phyloP scores from a whole-genome alignment of 306 rosid species.

The Mimosa pudica region DNA sequence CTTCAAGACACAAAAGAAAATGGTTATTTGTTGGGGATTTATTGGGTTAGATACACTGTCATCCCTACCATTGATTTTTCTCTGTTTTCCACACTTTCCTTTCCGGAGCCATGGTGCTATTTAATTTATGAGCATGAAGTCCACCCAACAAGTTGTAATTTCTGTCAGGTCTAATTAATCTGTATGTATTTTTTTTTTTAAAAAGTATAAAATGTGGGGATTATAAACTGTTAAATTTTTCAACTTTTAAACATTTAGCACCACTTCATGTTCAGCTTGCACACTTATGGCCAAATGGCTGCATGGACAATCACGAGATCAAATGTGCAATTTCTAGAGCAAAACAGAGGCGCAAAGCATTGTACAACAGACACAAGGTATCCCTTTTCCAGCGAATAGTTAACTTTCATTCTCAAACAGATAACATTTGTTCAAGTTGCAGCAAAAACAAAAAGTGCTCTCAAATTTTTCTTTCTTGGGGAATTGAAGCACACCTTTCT shows the following conservation, averaged over 20 bases:
- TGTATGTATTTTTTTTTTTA: neutral
- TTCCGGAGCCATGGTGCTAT: slow-evolving; percentile 26
- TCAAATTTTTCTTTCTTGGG: neutral
- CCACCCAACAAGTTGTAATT: neutral
- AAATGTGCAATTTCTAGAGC: slow-evolving; percentile 90
- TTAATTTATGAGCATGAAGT: slow-evolving; percentile 1
- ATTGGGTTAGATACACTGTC: slow-evolving; percentile 13
- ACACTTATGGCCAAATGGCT: slow-evolving; percentile 87
- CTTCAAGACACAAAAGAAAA: neutral
- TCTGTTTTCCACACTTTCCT: slow-evolving; percentile 11
- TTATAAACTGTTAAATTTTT: neutral
- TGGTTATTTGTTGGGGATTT: slow-evolving; percentile 7
- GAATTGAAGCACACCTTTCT: neutral
- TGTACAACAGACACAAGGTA: slow-evolving; percentile 73
- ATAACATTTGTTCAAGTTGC: slow-evolving; percentile 5
- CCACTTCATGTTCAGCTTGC: slow-evolving; percentile 71
- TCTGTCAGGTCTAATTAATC: slow-evolving; percentile 15
- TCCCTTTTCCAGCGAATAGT: slow-evolving; percentile 25
- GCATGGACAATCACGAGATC: slow-evolving; percentile 97
- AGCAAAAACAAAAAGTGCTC: slow-evolving; percentile 6
- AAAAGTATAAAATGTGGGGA: neutral
- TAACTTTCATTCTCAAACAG: slow-evolving; percentile 15
- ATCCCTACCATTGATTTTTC: slow-evolving; percentile 2
- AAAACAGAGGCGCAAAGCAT: slow-evolving; percentile 83
- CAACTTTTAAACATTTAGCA: neutral